Percentiles rank a stretch among this genome's conserved stretches.
These are phyloP conservation scores for Paulownia fortunei DNA, from an alignment of 257 asterid species.

Conservation along the genomic window DNA sequence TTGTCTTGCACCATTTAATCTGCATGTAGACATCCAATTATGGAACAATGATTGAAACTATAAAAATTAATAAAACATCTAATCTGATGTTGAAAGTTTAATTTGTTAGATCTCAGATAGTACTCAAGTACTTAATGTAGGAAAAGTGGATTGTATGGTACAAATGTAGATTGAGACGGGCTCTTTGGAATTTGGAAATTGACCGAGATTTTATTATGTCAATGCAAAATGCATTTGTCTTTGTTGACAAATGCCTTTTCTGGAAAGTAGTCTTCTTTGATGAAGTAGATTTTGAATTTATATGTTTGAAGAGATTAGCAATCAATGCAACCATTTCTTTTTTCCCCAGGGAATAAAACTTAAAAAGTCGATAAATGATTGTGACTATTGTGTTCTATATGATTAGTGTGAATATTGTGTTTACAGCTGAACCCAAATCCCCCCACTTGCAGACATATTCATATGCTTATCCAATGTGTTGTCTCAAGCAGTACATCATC, in stretches of 20 bases:
- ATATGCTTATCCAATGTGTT: neutral
- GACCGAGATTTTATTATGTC: no score
- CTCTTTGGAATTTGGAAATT: neutral
- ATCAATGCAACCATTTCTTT: neutral
- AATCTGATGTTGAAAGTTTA: constrained; percentile 6
- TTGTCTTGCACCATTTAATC: neutral
- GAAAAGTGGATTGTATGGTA: neutral
- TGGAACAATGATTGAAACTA: neutral
- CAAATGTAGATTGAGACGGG: neutral
- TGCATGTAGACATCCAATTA: neutral
- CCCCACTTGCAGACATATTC: neutral
- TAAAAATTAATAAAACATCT: neutral
- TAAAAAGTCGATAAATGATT: neutral
- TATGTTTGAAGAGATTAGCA: neutral
- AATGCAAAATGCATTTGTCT: no score
- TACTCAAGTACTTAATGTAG: neutral
- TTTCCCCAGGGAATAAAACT: neutral
- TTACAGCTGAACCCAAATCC: neutral
- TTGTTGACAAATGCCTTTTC: no score
- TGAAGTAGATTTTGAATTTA: neutral
- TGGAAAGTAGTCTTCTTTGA: neutral
- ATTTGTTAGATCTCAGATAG: neutral
- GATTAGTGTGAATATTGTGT: neutral
- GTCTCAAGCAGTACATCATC: neutral
- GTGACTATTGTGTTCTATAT: neutral